Evolutionary conservation across 208 protist genomes (phyloP).

Genomic region (Crithidia acanthocephali): DNA sequence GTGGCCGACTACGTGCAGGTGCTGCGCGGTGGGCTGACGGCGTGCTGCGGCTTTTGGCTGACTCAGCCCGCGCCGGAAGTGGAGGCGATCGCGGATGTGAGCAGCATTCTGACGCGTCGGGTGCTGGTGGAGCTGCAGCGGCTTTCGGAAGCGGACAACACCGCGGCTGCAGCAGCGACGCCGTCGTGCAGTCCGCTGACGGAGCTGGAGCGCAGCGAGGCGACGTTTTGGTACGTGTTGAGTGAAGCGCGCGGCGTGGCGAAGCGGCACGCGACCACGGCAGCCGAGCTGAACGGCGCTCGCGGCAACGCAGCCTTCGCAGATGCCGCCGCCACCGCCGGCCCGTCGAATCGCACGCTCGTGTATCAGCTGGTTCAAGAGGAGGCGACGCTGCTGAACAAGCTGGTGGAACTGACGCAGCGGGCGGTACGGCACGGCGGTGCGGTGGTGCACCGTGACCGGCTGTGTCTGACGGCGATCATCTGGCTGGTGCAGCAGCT

Average conservation of each 20-base stretch:
- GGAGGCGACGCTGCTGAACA: conserved; percentile 49
- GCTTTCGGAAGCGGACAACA: background rate
- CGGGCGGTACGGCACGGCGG: conserved; percentile 53
- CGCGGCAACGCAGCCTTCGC: conserved; percentile 24
- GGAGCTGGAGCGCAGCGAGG: conserved; percentile 49
- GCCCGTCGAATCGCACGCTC: conserved; percentile 43
- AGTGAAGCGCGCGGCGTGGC: conserved; percentile 41
- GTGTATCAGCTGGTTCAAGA: conserved; percentile 70
- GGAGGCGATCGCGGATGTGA: conserved; percentile 74
- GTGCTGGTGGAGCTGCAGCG: conserved; percentile 42
- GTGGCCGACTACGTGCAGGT: conserved; percentile 46
- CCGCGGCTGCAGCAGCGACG: background rate
- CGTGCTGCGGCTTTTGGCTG: conserved; percentile 70
- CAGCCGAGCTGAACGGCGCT: conserved; percentile 52
- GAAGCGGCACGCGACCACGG: conserved; percentile 48
- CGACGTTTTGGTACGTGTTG: conserved; percentile 66
- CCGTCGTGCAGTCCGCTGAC: conserved; percentile 21
- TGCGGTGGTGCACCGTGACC: conserved; percentile 49
- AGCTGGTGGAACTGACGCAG: conserved; percentile 37
- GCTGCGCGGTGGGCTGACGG: conserved; percentile 46
- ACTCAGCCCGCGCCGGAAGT: conserved; percentile 47
- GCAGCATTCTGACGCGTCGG: conserved; percentile 56
- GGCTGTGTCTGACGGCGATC: conserved; percentile 56
- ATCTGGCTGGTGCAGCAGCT: conserved; percentile 53
- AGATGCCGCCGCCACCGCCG: background rate